Conservation (phyloP, 2,329 filamentous ascomycete genomes). For the Trichophaea hybrida region DNA sequence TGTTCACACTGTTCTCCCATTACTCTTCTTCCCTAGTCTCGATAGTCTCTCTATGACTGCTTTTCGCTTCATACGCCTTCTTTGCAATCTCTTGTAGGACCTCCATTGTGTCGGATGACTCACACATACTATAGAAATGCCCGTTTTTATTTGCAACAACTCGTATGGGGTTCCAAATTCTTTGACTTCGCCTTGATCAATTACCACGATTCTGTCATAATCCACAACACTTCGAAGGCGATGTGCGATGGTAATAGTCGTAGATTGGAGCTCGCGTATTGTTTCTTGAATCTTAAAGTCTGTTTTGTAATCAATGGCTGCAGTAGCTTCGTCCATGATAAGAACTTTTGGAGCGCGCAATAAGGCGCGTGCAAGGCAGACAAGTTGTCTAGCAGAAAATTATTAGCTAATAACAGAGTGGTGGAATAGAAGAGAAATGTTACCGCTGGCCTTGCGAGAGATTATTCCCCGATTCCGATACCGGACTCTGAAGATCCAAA, state of each 20-base stretch:
- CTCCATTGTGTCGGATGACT: slow-evolving; percentile 26
- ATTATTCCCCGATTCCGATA: slow-evolving; percentile 84
- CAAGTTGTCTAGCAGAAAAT: slow-evolving; percentile 48
- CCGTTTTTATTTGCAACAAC: slow-evolving; percentile 56
- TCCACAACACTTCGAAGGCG: slow-evolving; percentile 92
- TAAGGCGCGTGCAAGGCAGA: slow-evolving; percentile 84
- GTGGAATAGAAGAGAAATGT: background rate
- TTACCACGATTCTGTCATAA: slow-evolving; percentile 90
- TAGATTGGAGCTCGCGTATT: slow-evolving; percentile 70
- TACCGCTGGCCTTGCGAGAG: slow-evolving; percentile 75
- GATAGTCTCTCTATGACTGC: background rate
- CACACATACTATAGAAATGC: slow-evolving; percentile 35
- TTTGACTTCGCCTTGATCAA: slow-evolving; percentile 75
- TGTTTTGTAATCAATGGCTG: slow-evolving; percentile 91
- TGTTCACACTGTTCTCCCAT: background rate
- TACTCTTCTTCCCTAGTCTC: background rate
- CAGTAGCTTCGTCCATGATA: slow-evolving; percentile 98
- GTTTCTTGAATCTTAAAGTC: slow-evolving; percentile 94
- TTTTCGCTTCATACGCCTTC: slow-evolving; percentile 22
- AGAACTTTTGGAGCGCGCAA: slow-evolving; percentile 83
- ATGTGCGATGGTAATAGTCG: slow-evolving; percentile 94
- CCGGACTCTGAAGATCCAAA: slow-evolving; percentile 65
- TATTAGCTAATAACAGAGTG: background rate
- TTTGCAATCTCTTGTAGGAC: slow-evolving; percentile 25
- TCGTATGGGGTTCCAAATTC: slow-evolving; percentile 87